A percentile compares a stretch with the other conserved stretches of the same genome.
Conservation (phyloP, 2,329 filamentous ascomycete species). For the Aspergillus tamarii region DNA sequence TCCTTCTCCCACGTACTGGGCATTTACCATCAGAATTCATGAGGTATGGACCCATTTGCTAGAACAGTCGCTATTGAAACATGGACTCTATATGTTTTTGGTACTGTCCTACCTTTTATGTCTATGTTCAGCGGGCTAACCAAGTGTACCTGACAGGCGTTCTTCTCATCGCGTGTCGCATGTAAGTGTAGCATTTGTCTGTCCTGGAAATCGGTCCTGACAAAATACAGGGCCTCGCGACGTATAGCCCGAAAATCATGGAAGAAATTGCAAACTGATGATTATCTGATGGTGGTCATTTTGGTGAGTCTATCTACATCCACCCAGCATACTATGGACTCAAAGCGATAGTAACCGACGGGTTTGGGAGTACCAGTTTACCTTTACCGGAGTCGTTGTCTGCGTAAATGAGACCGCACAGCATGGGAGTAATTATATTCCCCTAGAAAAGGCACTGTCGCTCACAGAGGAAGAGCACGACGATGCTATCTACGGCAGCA, state of each 20-base stretch:
- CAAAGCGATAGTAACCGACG: background rate
- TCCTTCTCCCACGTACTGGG: background rate
- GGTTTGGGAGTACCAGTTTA: background rate
- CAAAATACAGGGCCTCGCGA: background rate
- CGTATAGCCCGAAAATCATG: background rate
- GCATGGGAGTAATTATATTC: background rate
- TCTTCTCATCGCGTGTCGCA: background rate
- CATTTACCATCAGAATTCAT: background rate
- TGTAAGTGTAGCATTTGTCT: background rate
- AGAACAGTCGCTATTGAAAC: background rate
- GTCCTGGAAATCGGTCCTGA: background rate
- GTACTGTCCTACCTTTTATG: background rate
- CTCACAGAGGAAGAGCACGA: background rate
- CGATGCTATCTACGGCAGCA: background rate
- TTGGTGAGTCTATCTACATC: background rate
- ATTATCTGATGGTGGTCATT: background rate
- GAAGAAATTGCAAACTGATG: background rate
- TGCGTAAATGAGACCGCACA: background rate
- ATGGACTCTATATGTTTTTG: background rate
- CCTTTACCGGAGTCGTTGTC: background rate
- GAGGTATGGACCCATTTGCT: background rate
- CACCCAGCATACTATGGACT: background rate
- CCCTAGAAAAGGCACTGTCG: background rate
- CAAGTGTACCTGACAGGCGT: background rate
- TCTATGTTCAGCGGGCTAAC: background rate